Conservation (phyloP, 805 yeast genomes). For the Metschnikowia colocasiae region DNA sequence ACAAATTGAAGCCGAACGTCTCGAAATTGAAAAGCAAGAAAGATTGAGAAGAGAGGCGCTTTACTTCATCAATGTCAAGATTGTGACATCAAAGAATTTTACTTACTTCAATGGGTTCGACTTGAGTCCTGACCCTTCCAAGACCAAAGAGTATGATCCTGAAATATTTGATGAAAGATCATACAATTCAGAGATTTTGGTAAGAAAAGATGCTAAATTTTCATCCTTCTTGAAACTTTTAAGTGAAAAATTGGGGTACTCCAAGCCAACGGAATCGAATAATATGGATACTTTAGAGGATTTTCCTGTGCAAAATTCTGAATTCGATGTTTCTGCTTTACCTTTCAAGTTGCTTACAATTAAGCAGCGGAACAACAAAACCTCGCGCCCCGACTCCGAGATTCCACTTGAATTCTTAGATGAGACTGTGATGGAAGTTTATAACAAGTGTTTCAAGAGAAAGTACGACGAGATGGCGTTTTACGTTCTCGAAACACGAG, state of each 20-base stretch:
- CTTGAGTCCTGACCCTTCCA: slow-evolving; percentile 59
- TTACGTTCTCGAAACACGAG: slow-evolving; percentile 59
- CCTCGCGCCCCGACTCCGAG: slow-evolving; percentile 55
- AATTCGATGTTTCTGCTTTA: slow-evolving; percentile 6
- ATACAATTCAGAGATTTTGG: slow-evolving; percentile 47
- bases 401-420: slow-evolving; percentile 28
- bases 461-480: slow-evolving; percentile 51
- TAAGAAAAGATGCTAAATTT: slow-evolving; percentile 55
- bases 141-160: slow-evolving; percentile 43
- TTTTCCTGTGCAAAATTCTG: slow-evolving; percentile 7
- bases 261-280: slow-evolving; percentile 14
- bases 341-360: slow-evolving; percentile 61
- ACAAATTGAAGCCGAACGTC: slow-evolving; percentile 60
- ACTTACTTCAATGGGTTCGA: slow-evolving; percentile 69
- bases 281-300: slow-evolving; percentile 13
- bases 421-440: slow-evolving; percentile 49
- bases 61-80: slow-evolving; percentile 45
- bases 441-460: slow-evolving; percentile 42
- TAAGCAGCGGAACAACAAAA: slow-evolving; percentile 64
- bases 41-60: slow-evolving; percentile 64
- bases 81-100: slow-evolving; percentile 55
- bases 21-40: slow-evolving; percentile 50
- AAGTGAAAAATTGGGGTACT: slow-evolving; percentile 39
- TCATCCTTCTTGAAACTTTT: slow-evolving; percentile 48
- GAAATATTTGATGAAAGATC: slow-evolving; percentile 46